Percentiles rank a stretch among this genome's conserved stretches.
Evolutionary conservation across 2,329 filamentous ascomycete genomes (phyloP).

Genomic region (Neurospora sp.): DNA sequence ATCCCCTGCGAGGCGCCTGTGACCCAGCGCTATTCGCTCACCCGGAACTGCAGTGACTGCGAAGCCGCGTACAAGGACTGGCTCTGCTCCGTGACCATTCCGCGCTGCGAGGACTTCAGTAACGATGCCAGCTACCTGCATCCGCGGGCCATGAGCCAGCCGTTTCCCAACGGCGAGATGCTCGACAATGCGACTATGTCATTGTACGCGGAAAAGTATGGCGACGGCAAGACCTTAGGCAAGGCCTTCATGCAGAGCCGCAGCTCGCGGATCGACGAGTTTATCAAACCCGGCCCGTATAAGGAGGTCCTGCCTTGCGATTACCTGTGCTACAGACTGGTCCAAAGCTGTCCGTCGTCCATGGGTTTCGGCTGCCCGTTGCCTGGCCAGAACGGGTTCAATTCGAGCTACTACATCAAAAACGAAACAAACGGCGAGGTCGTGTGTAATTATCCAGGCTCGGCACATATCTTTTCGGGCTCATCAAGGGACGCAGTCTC

Average conservation of each 20-base stretch:
- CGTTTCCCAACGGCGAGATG: slow-evolving; percentile 59
- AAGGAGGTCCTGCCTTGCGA: slow-evolving; percentile 86
- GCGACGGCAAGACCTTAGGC: slow-evolving; percentile 13
- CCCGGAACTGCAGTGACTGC: slow-evolving; percentile 67
- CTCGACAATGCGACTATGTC: slow-evolving; percentile 28
- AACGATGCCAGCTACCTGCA: slow-evolving; percentile 43
- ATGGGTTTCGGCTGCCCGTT: slow-evolving; percentile 69
- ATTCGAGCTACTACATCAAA: slow-evolving; percentile 34
- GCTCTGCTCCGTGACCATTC: slow-evolving; percentile 90
- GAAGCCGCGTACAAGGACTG: slow-evolving; percentile 77
- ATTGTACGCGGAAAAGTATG: neutral
- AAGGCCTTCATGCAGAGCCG: slow-evolving; percentile 49
- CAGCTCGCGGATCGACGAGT: slow-evolving; percentile 61
- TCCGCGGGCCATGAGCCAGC: slow-evolving; percentile 60
- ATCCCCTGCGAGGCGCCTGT: slow-evolving; percentile 71
- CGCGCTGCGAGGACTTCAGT: slow-evolving; percentile 79
- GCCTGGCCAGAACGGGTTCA: slow-evolving; percentile 30
- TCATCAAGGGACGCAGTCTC: slow-evolving; percentile 13
- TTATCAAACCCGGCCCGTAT: slow-evolving; percentile 76
- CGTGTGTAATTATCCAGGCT: slow-evolving; percentile 53
- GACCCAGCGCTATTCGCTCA: slow-evolving; percentile 73
- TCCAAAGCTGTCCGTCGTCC: slow-evolving; percentile 71
- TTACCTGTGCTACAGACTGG: slow-evolving; percentile 77
- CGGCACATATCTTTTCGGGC: slow-evolving; percentile 39
- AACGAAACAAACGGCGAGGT: slow-evolving; percentile 16